A percentile compares a stretch with the other conserved stretches of the same genome.
phyloP scores from a whole-genome alignment of 306 rosid genomes.

The Vigna trinervia region DNA sequence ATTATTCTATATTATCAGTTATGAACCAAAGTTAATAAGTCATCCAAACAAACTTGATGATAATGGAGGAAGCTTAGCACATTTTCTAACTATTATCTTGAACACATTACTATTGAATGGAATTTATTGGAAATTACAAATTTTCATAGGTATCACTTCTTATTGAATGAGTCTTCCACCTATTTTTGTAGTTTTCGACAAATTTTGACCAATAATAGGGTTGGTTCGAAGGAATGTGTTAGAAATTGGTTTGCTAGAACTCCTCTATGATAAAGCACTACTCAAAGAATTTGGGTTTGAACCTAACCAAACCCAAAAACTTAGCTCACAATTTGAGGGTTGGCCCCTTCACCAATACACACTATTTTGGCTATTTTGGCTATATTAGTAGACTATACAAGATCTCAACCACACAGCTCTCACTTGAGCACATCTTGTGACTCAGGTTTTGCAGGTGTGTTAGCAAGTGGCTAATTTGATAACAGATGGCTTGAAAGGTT shows the following conservation, averaged over 20 bases:
- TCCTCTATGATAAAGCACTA: too few relatives aligned
- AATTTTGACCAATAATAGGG: background rate
- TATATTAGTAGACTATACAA: too few relatives aligned
- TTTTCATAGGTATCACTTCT: background rate
- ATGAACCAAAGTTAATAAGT: slow-evolving; percentile 28
- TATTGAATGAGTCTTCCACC: background rate
- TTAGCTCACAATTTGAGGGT: too few relatives aligned
- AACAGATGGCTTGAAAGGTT: background rate
- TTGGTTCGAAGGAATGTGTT: background rate
- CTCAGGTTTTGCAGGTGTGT: background rate
- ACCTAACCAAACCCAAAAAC: too few relatives aligned
- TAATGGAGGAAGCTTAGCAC: background rate
- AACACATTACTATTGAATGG: background rate
- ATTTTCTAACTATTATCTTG: background rate
- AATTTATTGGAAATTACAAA: background rate
- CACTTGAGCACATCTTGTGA: background rate
- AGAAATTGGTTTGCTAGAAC: background rate
- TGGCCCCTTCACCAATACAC: background rate
- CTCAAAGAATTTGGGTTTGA: too few relatives aligned
- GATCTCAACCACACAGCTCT: background rate
- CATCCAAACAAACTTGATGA: background rate
- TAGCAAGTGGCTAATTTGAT: background rate
- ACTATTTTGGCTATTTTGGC: too few relatives aligned
- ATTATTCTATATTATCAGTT: slow-evolving; percentile 27
- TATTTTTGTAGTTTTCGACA: background rate